Percentiles rank a stretch among this genome's conserved stretches.
Conservation (phyloP, 2,329 filamentous ascomycete species). For the Orbilia oligospora region DNA sequence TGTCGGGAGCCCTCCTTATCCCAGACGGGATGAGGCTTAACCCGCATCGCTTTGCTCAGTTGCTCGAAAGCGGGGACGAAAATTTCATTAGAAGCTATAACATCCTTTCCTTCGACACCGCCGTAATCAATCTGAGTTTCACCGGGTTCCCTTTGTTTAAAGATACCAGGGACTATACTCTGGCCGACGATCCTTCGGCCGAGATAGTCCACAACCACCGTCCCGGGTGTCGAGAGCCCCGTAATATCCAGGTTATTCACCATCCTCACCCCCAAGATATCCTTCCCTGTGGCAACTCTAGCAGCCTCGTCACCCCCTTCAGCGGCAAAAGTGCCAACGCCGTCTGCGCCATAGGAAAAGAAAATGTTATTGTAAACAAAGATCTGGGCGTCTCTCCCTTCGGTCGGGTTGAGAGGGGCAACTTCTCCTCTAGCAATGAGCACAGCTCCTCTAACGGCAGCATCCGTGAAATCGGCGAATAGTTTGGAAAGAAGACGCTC, state of each 20-base stretch:
- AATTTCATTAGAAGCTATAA: slow-evolving; percentile 89
- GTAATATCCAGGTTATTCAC: slow-evolving; percentile 98
- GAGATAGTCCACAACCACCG: slow-evolving; percentile 95
- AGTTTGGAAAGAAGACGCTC: slow-evolving; percentile 95
- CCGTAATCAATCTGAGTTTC: slow-evolving; percentile 99
- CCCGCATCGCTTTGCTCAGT: slow-evolving; percentile 88
- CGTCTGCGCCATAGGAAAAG: slow-evolving; percentile 97
- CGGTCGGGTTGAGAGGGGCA: slow-evolving; percentile 92
- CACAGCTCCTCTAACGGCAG: slow-evolving; percentile 90
- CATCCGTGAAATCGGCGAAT: slow-evolving; percentile 97
- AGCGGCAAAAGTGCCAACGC: slow-evolving; percentile 94
- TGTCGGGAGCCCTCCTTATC: slow-evolving; percentile 94
- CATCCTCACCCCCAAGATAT: slow-evolving; percentile 91
- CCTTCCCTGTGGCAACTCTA: slow-evolving; percentile 94
- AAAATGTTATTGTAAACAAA: slow-evolving; percentile 99
- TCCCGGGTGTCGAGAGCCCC: slow-evolving; percentile 93
- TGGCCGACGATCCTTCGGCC: slow-evolving; percentile 97
- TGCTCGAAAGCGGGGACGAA: slow-evolving; percentile 89
- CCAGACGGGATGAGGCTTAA: slow-evolving; percentile 97
- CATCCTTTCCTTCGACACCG: slow-evolving; percentile 95
- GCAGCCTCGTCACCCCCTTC: slow-evolving; percentile 98
- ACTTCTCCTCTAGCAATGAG: slow-evolving; percentile 94
- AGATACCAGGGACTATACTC: slow-evolving; percentile 98
- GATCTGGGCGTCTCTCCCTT: slow-evolving; percentile 92
- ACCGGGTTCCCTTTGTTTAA: slow-evolving; percentile 96